Evolutionary conservation across 352 stramenopile genomes (phyloP), one percentile per base, ranked within the genome.

Genomic region (Globisporangium spiculum): DNA sequence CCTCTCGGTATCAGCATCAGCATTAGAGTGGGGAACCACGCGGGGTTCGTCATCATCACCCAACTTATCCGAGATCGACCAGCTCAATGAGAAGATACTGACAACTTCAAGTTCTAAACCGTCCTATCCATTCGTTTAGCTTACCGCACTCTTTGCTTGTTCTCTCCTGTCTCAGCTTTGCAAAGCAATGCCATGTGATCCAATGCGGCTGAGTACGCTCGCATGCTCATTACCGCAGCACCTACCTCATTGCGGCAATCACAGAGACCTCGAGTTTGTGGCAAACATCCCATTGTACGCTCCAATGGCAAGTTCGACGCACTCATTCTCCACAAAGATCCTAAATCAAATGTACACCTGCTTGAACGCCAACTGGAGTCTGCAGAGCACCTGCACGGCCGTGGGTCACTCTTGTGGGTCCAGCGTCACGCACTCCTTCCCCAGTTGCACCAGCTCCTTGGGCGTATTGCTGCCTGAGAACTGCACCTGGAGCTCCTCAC

Each of bases 371-470:
- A 62, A 26, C 36, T 81, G 73, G n/a, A 84, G 66, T 64, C 73
- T 67, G 56, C 73, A 71, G 59, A 84, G 64, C 53, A 71, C 71
- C 1, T 84, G 69, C 18, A 69, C 60, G 6, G 79, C 77, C 5
- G 68, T 77, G 22, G 79, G 79, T 10, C 77, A 65, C 10, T 77
- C 65, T 9, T 69, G 63, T 1, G 76, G 73, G 32, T 84, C 67
- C 48, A 83, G 54, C 1, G 73, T 63, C 30, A 84, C 77, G 65
- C 79, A 87, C 4, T 69, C 68, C 4, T 73, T 50, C 1, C 72
- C 77, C 16, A 84, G 66, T 34, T 60, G 65, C 18, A 68, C 12
- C 4, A 86, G 54, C 30, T 79, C 65, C 24, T 6, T 10, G 5
- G 61, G 26, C 9, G 63, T 61, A n/a, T 67, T 76, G 10, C 72